phyloP scores from a whole-genome alignment of 306 rosid species.

The Sechiopsis laciniata region DNA sequence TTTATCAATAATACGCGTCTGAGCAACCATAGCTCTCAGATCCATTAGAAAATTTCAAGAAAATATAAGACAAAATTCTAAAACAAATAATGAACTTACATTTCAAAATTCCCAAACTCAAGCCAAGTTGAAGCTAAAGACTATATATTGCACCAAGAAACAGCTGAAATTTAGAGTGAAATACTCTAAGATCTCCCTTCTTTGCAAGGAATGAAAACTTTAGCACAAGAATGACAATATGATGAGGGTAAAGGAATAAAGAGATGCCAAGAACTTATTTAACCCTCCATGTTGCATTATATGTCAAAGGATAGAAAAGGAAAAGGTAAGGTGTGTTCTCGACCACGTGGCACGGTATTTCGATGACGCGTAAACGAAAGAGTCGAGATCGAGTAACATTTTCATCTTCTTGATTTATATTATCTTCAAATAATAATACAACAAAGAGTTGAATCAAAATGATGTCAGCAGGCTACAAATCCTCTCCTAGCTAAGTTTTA shows the following conservation, averaged over 20 bases:
- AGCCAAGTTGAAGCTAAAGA: not conserved
- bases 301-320: conserved; percentile 17
- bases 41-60: not conserved
- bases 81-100: not conserved
- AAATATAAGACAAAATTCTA: not conserved
- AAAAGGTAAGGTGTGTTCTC: conserved; percentile 27
- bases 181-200: not conserved
- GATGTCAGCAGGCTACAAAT: conserved; percentile 2
- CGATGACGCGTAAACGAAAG: too few relatives aligned
- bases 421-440: conserved; percentile 5
- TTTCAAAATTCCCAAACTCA: not conserved
- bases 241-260: conserved; percentile 25
- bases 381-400: too few relatives aligned
- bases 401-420: not conserved
- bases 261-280: conserved; percentile 34
- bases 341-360: conserved; percentile 27
- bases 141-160: not conserved
- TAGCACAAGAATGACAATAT: conserved; percentile 20
- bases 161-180: not conserved
- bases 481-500: not conserved
- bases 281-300: not conserved
- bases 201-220: conserved; percentile 26
- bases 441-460: conserved; percentile 23
- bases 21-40: too few relatives aligned
- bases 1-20: too few relatives aligned